A percentile compares a stretch with the other conserved stretches of the same genome.
phyloP scores from a whole-genome alignment of 1,284 basidiomycete species.

The Cryptococcus floricola region DNA sequence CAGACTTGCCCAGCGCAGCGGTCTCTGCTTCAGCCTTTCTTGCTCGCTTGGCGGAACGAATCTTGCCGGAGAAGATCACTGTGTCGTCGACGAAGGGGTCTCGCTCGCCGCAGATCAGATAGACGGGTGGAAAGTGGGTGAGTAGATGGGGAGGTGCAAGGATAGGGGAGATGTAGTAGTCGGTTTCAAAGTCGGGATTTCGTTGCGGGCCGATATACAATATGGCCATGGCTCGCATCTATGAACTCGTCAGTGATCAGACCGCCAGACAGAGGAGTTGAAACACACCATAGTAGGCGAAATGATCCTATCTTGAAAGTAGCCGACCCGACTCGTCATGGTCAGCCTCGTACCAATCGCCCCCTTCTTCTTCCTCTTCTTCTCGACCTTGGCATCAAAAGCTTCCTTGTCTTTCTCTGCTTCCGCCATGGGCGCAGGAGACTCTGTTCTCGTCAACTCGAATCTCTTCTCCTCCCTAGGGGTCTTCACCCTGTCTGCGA shows the following conservation, averaged over 20 bases:
- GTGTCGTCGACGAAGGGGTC: slow-evolving; percentile 96
- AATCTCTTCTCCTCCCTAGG: slow-evolving; percentile 38
- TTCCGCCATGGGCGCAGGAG: slow-evolving; percentile 8
- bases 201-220: slow-evolving; percentile 89
- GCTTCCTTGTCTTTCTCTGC: slow-evolving; percentile 10
- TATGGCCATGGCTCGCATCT: slow-evolving; percentile 99
- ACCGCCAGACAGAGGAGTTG: background rate
- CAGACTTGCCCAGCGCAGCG: slow-evolving; percentile 24
- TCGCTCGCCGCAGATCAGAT: slow-evolving; percentile 91
- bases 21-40: slow-evolving; percentile 60
- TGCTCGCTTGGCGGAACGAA: slow-evolving; percentile 84
- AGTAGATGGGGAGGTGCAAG: slow-evolving; percentile 77
- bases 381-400: slow-evolving; percentile 21
- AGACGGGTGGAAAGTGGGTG: slow-evolving; percentile 85
- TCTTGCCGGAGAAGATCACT: slow-evolving; percentile 84
- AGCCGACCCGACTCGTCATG: slow-evolving; percentile 92
- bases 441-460: slow-evolving; percentile 13
- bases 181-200: slow-evolving; percentile 87
- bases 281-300: slow-evolving; percentile 80
- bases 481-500: slow-evolving; percentile 49
- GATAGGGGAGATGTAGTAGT: slow-evolving; percentile 93
- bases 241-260: slow-evolving; percentile 4
- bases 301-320: slow-evolving; percentile 87
- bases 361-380: slow-evolving; percentile 38
- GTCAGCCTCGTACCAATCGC: slow-evolving; percentile 80